These are phyloP conservation scores for Fusarium floridanum DNA, from an alignment of 2,329 filamentous ascomycete species.

Conservation along the genomic window DNA sequence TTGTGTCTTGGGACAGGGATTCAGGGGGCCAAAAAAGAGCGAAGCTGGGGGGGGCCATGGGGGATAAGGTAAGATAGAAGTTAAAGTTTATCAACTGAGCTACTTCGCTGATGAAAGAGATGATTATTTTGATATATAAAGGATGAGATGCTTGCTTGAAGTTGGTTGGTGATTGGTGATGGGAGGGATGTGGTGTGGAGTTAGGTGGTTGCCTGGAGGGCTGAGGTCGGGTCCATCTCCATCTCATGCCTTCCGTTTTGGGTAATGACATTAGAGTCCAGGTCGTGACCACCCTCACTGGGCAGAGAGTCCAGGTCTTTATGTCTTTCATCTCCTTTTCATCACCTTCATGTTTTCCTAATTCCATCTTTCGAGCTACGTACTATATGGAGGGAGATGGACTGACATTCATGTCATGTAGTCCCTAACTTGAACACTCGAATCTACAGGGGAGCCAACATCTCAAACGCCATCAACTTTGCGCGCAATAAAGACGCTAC, in stretches of 20 bases:
- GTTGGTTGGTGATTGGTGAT: constrained; percentile 3
- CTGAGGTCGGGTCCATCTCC: background rate
- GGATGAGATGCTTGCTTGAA: background rate
- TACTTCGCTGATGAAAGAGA: constrained; percentile 37
- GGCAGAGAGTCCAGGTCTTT: background rate
- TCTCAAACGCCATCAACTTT: constrained; percentile 60
- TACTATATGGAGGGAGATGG: background rate
- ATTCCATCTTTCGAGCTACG: background rate
- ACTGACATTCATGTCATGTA: background rate
- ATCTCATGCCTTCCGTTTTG: background rate
- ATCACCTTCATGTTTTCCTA: background rate
- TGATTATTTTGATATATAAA: constrained; percentile 23
- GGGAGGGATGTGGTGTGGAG: background rate
- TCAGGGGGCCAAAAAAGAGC: constrained; percentile 13
- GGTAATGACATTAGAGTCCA: background rate
- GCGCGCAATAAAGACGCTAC: constrained; percentile 46
- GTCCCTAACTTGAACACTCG: background rate
- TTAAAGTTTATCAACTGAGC: constrained; percentile 23
- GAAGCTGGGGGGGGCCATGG: constrained; percentile 31
- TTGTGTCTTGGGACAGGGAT: background rate
- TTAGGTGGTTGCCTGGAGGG: constrained; percentile 21
- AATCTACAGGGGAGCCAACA: constrained; percentile 55
- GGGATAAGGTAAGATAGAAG: constrained; percentile 28
- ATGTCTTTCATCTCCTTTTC: background rate
- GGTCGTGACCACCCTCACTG: background rate